A percentile compares a stretch with the other conserved stretches of the same genome.
phyloP scores from a whole-genome alignment of 176 grass and related monocot genomes.

The Oryza coarctata region DNA sequence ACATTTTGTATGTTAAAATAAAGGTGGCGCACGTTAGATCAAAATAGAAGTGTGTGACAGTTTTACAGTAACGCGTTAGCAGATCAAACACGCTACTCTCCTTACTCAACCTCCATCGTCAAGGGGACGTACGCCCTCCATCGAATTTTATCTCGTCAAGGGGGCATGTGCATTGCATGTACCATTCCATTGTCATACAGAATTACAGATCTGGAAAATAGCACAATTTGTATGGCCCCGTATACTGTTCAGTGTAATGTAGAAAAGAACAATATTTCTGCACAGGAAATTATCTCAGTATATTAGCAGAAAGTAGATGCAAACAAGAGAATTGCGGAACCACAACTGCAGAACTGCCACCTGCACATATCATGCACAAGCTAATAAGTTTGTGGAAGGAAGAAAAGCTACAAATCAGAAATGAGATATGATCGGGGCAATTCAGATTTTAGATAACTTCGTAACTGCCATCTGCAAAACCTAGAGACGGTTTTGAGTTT shows the following conservation, averaged over 20 bases:
- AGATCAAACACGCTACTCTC: neutral
- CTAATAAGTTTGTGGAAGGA: neutral
- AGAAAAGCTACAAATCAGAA: neutral
- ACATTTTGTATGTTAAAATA: neutral
- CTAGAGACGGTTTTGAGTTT: neutral
- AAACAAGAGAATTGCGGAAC: neutral
- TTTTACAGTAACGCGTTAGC: neutral
- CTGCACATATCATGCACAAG: neutral
- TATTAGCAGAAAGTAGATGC: neutral
- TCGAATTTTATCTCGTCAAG: neutral
- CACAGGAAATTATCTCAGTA: neutral
- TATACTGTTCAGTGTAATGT: neutral
- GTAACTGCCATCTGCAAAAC: neutral
- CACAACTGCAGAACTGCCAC: neutral
- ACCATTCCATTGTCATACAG: neutral
- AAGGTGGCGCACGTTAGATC: neutral
- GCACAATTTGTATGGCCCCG: neutral
- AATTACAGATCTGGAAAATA: neutral
- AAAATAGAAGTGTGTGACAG: neutral
- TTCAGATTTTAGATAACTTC: neutral
- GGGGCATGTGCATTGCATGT: neutral
- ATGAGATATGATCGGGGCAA: neutral
- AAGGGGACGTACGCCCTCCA: neutral
- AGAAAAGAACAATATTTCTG: neutral
- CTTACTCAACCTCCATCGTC: neutral